phyloP scores from a whole-genome alignment of 768 basidiomycete genomes.

The Boletus rex-veris region DNA sequence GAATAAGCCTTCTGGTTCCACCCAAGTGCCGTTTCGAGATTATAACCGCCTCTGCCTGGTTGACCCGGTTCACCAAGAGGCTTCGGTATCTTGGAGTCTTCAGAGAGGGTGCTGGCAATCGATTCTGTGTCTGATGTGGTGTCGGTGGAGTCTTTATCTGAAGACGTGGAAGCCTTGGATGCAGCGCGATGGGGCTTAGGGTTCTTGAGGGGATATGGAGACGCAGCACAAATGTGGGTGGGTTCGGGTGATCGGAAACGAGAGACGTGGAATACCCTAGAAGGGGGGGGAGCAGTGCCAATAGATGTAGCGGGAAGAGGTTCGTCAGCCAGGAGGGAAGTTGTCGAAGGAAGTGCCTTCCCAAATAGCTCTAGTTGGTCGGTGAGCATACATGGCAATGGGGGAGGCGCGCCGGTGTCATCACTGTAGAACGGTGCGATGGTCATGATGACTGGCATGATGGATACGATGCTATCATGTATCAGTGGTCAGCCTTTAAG shows the following conservation, averaged over 20 bases:
- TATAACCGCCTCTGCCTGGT: background rate
- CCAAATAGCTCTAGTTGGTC: conserved; percentile 3
- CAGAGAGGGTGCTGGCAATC: background rate
- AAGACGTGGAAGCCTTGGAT: background rate
- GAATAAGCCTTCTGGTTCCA: background rate
- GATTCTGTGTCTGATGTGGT: background rate
- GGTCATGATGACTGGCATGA: background rate
- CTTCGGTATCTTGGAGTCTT: background rate
- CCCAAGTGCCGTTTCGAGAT: background rate
- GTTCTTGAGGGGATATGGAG: background rate
- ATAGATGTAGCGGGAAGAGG: background rate
- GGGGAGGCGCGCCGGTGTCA: background rate
- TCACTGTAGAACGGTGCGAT: conserved; percentile 1
- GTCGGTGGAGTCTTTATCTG: background rate
- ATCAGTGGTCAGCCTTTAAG: no score
- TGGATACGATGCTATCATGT: no score
- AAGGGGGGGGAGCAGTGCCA: background rate
- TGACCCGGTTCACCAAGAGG: background rate
- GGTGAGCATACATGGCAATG: background rate
- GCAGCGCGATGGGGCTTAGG: background rate
- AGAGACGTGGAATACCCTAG: background rate
- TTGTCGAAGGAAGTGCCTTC: background rate
- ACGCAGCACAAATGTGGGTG: background rate
- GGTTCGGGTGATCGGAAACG: background rate
- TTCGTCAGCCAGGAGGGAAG: background rate